Percentiles rank a stretch among this genome's conserved stretches.
Evolutionary conservation across 768 basidiomycete genomes (phyloP).

Genomic region (Mycena haematopus): DNA sequence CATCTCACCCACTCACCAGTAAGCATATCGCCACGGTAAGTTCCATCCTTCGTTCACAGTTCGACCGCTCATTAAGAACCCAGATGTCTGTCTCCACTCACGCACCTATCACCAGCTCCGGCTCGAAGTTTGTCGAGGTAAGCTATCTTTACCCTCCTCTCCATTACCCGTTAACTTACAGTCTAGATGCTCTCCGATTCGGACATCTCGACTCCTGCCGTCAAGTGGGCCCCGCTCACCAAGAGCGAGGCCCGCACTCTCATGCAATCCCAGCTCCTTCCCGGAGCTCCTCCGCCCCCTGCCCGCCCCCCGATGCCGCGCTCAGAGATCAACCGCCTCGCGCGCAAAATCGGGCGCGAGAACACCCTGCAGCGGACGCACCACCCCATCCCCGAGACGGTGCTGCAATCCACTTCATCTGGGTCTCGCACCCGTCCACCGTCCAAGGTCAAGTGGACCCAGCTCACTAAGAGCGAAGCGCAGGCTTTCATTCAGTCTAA

Average conservation of each 20-base stretch:
- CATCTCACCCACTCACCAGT: no score
- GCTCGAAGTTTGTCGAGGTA: no score
- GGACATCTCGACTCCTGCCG: no score
- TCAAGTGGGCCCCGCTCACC: neutral
- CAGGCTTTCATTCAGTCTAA: neutral
- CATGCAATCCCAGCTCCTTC: neutral
- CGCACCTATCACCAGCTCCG: no score
- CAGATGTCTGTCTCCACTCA: no score
- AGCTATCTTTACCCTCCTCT: no score
- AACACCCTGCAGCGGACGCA: constrained; percentile 1
- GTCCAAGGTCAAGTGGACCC: neutral
- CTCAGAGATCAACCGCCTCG: neutral
- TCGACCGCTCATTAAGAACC: no score
- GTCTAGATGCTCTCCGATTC: no score
- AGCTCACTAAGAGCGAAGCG: neutral
- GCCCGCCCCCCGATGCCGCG: neutral
- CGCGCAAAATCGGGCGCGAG: neutral
- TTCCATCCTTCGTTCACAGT: no score
- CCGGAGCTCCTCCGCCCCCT: neutral
- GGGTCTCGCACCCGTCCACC: no score
- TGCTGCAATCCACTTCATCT: neutral
- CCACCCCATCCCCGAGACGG: neutral
- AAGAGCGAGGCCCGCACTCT: neutral
- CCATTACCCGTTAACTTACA: no score
- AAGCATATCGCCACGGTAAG: no score